phyloP scores from a whole-genome alignment of 1,139 yeast genomes.

The Hemisphaericaspora subhashii region DNA sequence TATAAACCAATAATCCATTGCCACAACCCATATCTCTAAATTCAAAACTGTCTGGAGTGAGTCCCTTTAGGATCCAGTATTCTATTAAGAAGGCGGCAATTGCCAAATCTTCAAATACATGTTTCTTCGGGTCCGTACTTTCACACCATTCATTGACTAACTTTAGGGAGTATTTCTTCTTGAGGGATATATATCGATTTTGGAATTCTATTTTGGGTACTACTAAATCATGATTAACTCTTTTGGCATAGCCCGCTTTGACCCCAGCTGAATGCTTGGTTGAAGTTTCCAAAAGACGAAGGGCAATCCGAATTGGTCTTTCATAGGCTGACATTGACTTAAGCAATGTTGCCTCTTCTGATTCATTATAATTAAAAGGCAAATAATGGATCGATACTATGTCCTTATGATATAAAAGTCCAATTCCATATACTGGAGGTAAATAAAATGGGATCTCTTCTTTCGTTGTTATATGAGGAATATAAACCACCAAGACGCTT shows the following conservation, averaged over 20 bases:
- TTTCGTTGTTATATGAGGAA: constrained; percentile 65
- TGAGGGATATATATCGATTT: constrained; percentile 74
- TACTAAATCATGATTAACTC: constrained; percentile 85
- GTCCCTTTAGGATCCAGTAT: constrained; percentile 65
- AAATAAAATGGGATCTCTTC: constrained; percentile 82
- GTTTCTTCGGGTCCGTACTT: constrained; percentile 91
- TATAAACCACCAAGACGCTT: constrained; percentile 59
- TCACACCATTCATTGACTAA: constrained; percentile 89
- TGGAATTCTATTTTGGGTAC: constrained; percentile 84
- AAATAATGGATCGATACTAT: constrained; percentile 79
- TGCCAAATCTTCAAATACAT: constrained; percentile 94
- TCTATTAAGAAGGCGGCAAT: constrained; percentile 95
- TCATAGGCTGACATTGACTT: constrained; percentile 45
- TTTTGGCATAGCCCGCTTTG: constrained; percentile 78
- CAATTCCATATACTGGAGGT: constrained; percentile 83
- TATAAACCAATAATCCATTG: constrained; percentile 81
- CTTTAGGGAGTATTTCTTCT: constrained; percentile 75
- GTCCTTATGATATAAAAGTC: constrained; percentile 53
- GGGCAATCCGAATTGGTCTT: constrained; percentile 78
- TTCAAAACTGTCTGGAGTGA: constrained; percentile 51
- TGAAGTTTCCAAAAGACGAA: constrained; percentile 75
- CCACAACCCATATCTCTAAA: constrained; percentile 96
- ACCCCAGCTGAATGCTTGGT: constrained; percentile 82
- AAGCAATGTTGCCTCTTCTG: constrained; percentile 24
- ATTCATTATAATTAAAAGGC: constrained; percentile 49